Evolutionary conservation across 2,329 filamentous ascomycete species (phyloP), one percentile per base, ranked within the genome.

Genomic region (Rhynchosporium agropyri): DNA sequence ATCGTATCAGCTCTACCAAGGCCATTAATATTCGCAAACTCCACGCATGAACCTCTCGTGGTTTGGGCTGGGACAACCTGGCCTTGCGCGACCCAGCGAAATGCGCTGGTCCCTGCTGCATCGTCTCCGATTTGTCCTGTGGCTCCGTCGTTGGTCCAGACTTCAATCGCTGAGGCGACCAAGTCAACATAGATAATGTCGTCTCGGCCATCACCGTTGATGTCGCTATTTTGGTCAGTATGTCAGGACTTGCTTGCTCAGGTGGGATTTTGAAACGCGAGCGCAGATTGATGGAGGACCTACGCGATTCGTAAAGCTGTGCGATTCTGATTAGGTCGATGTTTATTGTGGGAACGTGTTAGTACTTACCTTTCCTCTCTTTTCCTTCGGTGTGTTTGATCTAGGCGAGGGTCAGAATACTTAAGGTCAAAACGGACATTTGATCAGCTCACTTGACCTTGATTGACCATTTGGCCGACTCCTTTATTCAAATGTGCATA

Each of bases 361-460:
- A 13, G 15, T 8, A 46, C 28, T 59, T 38, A 59, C 57, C 48
- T 36, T 55, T 55, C 3, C 59, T 33, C 40, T 61, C 49, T 48
- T 45, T 61, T 3, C 59, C 59, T 55, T 61, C 59, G 8, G 59
- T 55, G 15, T 55, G 38, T 28, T 61, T 61, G 42, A 61, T 55
- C 43, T 46, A 28, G 9, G n/a, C 20, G 20, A 20, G 20, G 20
- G 20, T 20, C 20, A 20, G 20, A 20, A 20, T 20, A 20, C 20
- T 20, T 20, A 20, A 20, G 20, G 20, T 20, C 1, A 20, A 20
- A 20, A 20, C 20, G 20, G 20, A 20, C 20, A 20, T 20, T 20
- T 20, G 20, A 20, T 20, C 20, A n/a, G 13, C 43, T 8, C 26
- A 46, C 43, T 28, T 40, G 49, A 20, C 59, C 42, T 13, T 43